phyloP scores from a whole-genome alignment of 345 rosid species.

The Pistacia vera region DNA sequence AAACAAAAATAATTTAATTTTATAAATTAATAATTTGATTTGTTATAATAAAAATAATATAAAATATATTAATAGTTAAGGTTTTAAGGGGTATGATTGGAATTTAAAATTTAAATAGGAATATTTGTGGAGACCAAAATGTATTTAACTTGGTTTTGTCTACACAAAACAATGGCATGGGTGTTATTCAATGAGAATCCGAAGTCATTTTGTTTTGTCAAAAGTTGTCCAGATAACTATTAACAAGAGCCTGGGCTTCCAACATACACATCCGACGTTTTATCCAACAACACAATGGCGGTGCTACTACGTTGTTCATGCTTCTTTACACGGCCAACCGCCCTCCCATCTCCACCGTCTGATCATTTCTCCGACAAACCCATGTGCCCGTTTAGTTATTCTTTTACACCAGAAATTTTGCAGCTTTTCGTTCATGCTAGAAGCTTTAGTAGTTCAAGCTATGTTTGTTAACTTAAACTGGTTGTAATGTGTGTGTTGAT shows the following conservation, averaged over 20 bases:
- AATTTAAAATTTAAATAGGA: too few relatives aligned
- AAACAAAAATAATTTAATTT: too few relatives aligned
- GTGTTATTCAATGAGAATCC: background rate
- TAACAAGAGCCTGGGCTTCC: background rate
- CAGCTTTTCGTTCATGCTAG: slow-evolving; percentile 1
- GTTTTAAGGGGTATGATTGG: too few relatives aligned
- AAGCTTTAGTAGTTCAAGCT: slow-evolving; percentile 1
- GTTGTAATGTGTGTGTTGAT: background rate
- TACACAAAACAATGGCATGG: background rate
- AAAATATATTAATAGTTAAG: too few relatives aligned
- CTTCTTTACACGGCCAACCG: slow-evolving; percentile 38
- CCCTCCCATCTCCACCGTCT: slow-evolving; percentile 31
- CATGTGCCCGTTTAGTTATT: slow-evolving; percentile 39
- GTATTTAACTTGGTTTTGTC: too few relatives aligned
- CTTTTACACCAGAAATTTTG: slow-evolving; percentile 13
- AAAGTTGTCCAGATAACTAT: background rate
- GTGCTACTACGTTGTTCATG: slow-evolving; percentile 55
- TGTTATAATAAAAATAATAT: too few relatives aligned
- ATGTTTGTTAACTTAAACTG: background rate
- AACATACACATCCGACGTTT: background rate
- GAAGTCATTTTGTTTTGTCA: background rate
- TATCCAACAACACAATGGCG: slow-evolving; percentile 44
- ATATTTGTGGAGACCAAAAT: too few relatives aligned
- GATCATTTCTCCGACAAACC: slow-evolving; percentile 30
- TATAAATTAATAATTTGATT: too few relatives aligned